Conservation (phyloP, 148 eudicot species). For the Vaccinium corymbosum region DNA sequence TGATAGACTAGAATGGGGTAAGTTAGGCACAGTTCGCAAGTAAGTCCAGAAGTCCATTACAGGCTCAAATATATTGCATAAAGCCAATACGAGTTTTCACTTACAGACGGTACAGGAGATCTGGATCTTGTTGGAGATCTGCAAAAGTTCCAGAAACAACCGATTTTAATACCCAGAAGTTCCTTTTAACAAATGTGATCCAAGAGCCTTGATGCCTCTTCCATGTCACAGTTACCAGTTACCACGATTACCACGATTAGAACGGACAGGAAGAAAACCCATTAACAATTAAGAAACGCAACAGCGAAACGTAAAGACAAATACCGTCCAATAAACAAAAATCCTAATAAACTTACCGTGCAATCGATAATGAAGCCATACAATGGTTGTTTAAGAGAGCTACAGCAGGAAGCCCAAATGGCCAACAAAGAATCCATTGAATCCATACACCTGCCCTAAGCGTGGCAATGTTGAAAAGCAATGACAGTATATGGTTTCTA, state of each 20-base stretch:
- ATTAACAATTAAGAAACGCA: conserved; percentile 19
- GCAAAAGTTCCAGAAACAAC: conserved; percentile 98
- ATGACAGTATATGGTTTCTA: conserved; percentile 23
- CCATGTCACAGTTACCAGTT: conserved; percentile 47
- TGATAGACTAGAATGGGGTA: conserved; percentile 52
- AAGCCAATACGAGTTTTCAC: conserved; percentile 54
- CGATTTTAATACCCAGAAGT: conserved; percentile 61
- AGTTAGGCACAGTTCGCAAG: conserved; percentile 76
- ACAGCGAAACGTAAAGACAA: background rate
- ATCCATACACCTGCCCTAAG: conserved; percentile 46
- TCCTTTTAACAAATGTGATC: conserved; percentile 60
- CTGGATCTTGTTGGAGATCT: conserved; percentile 95
- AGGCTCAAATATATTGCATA: conserved; percentile 61
- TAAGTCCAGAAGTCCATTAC: conserved; percentile 56
- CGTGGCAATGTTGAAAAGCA: conserved; percentile 24
- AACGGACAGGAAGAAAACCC: conserved; percentile 30
- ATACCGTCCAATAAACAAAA: background rate
- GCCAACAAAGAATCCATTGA: conserved; percentile 45
- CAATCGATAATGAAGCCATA: conserved; percentile 22
- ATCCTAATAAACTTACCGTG: background rate
- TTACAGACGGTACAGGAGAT: conserved; percentile 77
- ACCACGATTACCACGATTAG: conserved; percentile 44
- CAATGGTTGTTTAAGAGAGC: conserved; percentile 14
- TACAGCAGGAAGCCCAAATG: conserved; percentile 34
- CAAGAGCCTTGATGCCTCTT: conserved; percentile 80